Evolutionary conservation across 495 filamentous ascomycete species (phyloP).

Genomic region (Trichodelitschia bisporula): DNA sequence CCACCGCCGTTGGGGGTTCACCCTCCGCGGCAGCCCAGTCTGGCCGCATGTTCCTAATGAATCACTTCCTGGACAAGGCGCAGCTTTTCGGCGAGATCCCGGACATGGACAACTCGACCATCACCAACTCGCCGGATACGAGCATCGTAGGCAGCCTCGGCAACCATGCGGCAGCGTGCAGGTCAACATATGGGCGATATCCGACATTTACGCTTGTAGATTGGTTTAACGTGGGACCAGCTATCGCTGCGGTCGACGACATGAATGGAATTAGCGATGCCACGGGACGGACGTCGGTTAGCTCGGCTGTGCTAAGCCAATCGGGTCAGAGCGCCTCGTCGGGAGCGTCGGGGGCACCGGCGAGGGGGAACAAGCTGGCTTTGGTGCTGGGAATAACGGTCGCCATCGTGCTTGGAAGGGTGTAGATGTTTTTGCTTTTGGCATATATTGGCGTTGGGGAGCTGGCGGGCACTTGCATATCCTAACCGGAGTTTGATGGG

Average conservation of each 20-base stretch:
- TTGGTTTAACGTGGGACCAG: constrained; percentile 16
- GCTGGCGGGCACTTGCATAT: too few species aligned
- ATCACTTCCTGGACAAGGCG: constrained; percentile 14
- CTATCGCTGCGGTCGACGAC: constrained; percentile 12
- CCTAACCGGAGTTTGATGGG: too few species aligned
- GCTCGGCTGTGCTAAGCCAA: constrained; percentile 2
- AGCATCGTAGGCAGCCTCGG: constrained; percentile 8
- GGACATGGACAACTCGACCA: constrained; percentile 7
- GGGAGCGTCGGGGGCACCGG: not conserved
- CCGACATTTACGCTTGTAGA: constrained; percentile 14
- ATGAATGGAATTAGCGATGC: constrained; percentile 12
- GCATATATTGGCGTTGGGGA: too few species aligned
- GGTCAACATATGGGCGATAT: constrained; percentile 8
- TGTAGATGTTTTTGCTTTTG: too few species aligned
- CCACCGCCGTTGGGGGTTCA: constrained; percentile 5
- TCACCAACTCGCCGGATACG: constrained; percentile 8
- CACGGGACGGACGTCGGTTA: constrained; percentile 6
- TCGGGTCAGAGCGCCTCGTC: constrained; percentile 1
- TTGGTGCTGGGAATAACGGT: constrained; percentile 6
- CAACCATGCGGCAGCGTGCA: constrained; percentile 6
- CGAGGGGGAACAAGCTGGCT: constrained; percentile 3
- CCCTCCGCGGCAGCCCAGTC: constrained; percentile 7
- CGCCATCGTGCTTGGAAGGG: constrained; percentile 4
- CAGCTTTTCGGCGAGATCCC: constrained; percentile 10
- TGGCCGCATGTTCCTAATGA: constrained; percentile 16